Evolutionary conservation across 2,329 filamentous ascomycete genomes (phyloP).

Genomic region (Nectriaceae sp.): DNA sequence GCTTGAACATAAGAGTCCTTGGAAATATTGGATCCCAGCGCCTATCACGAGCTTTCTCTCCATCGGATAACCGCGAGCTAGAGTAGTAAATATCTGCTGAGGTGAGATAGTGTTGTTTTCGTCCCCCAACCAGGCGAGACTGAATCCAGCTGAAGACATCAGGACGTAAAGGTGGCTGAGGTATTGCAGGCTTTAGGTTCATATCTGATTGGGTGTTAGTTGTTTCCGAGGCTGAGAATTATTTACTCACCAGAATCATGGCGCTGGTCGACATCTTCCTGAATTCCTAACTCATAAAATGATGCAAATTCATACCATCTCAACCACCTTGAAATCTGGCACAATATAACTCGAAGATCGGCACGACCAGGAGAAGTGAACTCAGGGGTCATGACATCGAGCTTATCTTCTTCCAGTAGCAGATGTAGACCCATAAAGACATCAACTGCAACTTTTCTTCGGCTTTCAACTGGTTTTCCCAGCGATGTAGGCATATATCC

Average conservation of each 20-base stretch:
- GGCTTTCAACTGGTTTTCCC: conserved; percentile 53
- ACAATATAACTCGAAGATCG: conserved; percentile 71
- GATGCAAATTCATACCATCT: conserved; percentile 60
- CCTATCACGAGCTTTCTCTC: conserved; percentile 37
- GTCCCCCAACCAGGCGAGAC: conserved; percentile 42
- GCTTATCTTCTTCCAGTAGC: conserved; percentile 85
- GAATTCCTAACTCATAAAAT: conserved; percentile 55
- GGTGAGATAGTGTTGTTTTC: conserved; percentile 41
- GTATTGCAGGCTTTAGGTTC: conserved; percentile 33
- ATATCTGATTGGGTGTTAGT: conserved; percentile 30
- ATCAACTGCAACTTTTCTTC: conserved; percentile 63
- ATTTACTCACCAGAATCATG: conserved; percentile 42
- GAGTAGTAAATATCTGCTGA: conserved; percentile 48
- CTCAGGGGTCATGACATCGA: conserved; percentile 61
- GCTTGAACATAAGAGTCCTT: conserved; percentile 69
- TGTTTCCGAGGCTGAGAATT: neutral
- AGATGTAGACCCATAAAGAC: conserved; percentile 79
- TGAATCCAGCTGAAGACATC: conserved; percentile 58
- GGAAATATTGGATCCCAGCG: conserved; percentile 57
- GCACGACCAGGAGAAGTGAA: conserved; percentile 44
- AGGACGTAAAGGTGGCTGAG: conserved; percentile 36
- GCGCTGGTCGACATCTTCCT: conserved; percentile 44
- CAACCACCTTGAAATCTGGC: conserved; percentile 82
- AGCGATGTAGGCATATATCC: conserved; percentile 68
- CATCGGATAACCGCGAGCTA: conserved; percentile 36